A percentile compares a stretch with the other conserved stretches of the same genome.
These are phyloP conservation scores for Ceratobasidium sp. DNA, from an alignment of 1,284 basidiomycete species.

Conservation along the genomic window DNA sequence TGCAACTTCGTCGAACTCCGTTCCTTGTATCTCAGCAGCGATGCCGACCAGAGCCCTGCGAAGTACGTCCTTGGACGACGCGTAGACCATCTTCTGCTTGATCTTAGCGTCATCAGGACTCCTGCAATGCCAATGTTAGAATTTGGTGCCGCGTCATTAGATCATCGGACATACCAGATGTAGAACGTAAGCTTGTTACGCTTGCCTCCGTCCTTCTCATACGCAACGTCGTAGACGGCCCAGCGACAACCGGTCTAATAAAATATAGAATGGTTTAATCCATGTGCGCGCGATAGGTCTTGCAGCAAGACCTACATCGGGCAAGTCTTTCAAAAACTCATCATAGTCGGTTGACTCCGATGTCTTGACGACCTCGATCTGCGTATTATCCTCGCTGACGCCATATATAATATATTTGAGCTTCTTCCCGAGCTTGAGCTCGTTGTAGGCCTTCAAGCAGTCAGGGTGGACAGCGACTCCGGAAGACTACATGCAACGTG, in stretches of 20 bases:
- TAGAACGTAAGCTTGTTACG: constrained; percentile 92
- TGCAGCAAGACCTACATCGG: constrained; percentile 57
- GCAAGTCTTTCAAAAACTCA: constrained; percentile 79
- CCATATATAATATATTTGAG: constrained; percentile 44
- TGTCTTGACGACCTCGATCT: constrained; percentile 45
- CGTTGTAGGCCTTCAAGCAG: constrained; percentile 33
- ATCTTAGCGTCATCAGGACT: constrained; percentile 88
- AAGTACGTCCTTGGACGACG: constrained; percentile 91
- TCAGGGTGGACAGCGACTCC: constrained; percentile 42
- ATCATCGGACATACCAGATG: constrained; percentile 68
- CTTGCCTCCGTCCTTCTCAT: constrained; percentile 79
- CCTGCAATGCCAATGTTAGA: constrained; percentile 61
- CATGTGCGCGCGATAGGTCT: too few species aligned
- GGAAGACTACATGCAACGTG: constrained; percentile 35
- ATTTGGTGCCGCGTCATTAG: not conserved
- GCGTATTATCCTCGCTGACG: constrained; percentile 16
- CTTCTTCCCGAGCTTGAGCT: constrained; percentile 44
- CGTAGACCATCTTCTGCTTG: constrained; percentile 95
- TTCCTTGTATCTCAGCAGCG: constrained; percentile 86
- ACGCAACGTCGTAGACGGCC: constrained; percentile 95
- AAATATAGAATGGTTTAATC: not conserved
- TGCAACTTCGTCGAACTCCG: constrained; percentile 81
- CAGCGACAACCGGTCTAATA: constrained; percentile 73
- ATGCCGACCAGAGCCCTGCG: constrained; percentile 78
- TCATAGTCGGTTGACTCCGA: constrained; percentile 71